Conservation (phyloP, 352 stramenopile genomes). For the Phytophthora megakarya region DNA sequence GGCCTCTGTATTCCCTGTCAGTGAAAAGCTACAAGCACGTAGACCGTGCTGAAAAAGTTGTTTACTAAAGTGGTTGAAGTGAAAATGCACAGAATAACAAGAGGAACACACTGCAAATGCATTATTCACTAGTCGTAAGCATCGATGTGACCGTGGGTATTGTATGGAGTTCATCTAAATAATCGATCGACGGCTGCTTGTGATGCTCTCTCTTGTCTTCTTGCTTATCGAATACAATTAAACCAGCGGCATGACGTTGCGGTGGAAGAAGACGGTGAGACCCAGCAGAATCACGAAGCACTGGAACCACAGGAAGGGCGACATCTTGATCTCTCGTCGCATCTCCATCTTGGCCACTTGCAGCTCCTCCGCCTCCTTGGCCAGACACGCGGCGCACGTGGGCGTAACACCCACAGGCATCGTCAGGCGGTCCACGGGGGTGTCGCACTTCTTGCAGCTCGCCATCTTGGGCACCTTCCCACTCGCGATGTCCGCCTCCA, state of each 20-base stretch:
- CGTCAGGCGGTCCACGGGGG: conserved; percentile 43
- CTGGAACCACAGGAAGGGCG: conserved; percentile 78
- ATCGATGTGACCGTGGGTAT: background rate
- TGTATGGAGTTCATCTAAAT: conserved; percentile 23
- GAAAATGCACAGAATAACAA: background rate
- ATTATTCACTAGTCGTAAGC: background rate
- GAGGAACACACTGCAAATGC: background rate
- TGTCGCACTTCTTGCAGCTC: conserved; percentile 83
- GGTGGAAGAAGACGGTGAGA: conserved; percentile 68
- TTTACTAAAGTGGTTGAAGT: no score
- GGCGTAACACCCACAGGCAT: conserved; percentile 37
- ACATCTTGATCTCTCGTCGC: conserved; percentile 57
- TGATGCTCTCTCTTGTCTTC: conserved; percentile 1
- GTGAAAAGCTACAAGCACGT: no score
- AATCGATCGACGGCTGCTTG: background rate
- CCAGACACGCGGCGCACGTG: conserved; percentile 53
- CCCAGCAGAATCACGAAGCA: conserved; percentile 60
- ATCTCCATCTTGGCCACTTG: conserved; percentile 33
- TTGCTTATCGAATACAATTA: conserved; percentile 24
- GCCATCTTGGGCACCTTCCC: conserved; percentile 51
- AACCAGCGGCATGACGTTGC: conserved; percentile 67
- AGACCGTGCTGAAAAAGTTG: no score
- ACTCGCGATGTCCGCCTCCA: conserved; percentile 55
- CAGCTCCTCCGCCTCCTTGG: conserved; percentile 36
- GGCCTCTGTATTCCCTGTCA: no score